phyloP scores from a whole-genome alignment of 2,329 filamentous ascomycete species.

The Apiospora phragmitis region DNA sequence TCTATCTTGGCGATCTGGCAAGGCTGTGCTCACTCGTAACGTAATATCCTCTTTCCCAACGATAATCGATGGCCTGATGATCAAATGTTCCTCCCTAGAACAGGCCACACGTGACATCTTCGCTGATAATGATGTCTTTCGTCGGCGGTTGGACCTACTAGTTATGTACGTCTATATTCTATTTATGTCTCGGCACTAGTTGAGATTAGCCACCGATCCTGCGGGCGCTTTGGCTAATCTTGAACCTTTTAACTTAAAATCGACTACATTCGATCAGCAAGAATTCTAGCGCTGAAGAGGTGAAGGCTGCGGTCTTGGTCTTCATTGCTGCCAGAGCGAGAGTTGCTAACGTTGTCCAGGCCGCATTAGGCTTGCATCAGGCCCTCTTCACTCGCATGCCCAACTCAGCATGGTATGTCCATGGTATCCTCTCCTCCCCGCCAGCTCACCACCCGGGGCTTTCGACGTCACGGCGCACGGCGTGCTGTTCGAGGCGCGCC shows the following conservation, averaged over 20 bases:
- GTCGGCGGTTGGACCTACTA: slow-evolving; percentile 36
- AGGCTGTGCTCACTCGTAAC: neutral
- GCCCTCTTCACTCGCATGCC: slow-evolving; percentile 28
- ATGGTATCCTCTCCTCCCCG: slow-evolving; percentile 26
- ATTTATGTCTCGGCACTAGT: neutral
- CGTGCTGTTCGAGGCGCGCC: slow-evolving; percentile 19
- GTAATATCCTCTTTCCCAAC: slow-evolving; percentile 38
- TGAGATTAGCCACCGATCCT: neutral
- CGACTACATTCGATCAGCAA: neutral
- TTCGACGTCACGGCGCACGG: neutral
- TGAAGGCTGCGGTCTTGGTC: neutral
- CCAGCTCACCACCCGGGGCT: neutral
- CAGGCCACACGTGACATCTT: slow-evolving; percentile 36
- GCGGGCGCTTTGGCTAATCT: neutral
- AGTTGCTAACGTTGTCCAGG: neutral
- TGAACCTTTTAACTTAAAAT: neutral
- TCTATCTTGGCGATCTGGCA: neutral
- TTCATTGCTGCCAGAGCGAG: neutral
- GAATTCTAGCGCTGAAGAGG: neutral
- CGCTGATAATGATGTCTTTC: slow-evolving; percentile 33
- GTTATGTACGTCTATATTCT: neutral
- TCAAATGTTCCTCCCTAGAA: slow-evolving; percentile 40
- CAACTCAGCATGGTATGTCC: neutral
- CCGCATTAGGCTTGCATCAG: slow-evolving; percentile 16
- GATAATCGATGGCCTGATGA: slow-evolving; percentile 36